Base-by-base conservation (phyloP, 2,329 filamentous ascomycete genomes). In the Cytospora chrysosperma region DNA sequence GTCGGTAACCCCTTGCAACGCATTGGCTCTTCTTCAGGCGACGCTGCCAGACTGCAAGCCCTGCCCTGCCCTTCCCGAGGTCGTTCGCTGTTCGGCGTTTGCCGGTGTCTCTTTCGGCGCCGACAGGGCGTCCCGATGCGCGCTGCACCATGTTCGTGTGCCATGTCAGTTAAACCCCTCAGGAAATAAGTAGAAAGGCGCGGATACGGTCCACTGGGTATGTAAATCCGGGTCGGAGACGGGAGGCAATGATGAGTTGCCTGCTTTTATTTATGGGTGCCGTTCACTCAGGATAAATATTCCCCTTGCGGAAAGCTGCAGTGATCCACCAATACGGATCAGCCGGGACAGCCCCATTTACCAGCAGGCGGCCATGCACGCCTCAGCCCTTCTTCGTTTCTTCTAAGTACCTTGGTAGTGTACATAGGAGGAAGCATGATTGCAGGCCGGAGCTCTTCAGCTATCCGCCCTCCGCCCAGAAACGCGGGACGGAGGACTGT, bases 51-150 rank as follows among this genome's bases (percentile, higher is more conserved):
- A 34, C 54, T 10, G 37, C 24, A 8, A 21, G 8, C n/a, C n/a
- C n/a, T 30, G 2, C 57, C 24, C 17, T 21, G 49, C 24, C 32
- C n/a, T n/a, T n/a, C n/a, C n/a, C n/a, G n/a, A n/a, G 49, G 53
- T 53, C 57, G 26, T 30, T 60, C 58, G 58, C 51, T 34, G 27
- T 52, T 61, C 58, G 58, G 58, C 51, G 19, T 43, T 49, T 49
- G 15, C 51, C 52, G 30, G 24, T 61, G n/a, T 24, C 37, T 7
- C 24, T n/a, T 19, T 47, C 10, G 37, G 37, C 19, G 37, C 17
- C 17, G 37, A 47, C 43, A 12, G 13, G 21, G 4, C 10, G 21
- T 47, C 21, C 37, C 59, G 37, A 47, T 9, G 10, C 43, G 19
- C 43, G n/a, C 43, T 5, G 43, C 43, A 9, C 13, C 3, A 5